These are phyloP conservation scores for Asclepias syriaca DNA, from an alignment of 257 asterid genomes.

Conservation along the genomic window DNA sequence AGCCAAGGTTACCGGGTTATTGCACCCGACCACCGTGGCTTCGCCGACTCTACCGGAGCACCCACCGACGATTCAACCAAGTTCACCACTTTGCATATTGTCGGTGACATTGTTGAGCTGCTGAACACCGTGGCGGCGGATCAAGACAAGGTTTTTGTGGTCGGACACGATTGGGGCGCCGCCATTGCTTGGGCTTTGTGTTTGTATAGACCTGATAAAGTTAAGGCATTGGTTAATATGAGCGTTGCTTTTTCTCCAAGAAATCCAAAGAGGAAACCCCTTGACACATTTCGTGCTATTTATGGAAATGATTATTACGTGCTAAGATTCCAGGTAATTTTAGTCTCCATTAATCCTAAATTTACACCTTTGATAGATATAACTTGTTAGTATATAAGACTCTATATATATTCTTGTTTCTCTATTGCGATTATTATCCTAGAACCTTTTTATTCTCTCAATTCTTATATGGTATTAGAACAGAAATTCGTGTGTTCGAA, in stretches of 20 bases:
- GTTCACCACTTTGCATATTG: conserved; percentile 57
- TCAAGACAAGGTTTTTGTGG: conserved; percentile 58
- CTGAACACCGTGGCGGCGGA: conserved; percentile 35
- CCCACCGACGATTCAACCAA: conserved; percentile 34
- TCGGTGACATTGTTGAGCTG: conserved; percentile 54
- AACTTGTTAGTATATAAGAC: too few relatives aligned
- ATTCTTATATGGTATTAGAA: too few relatives aligned
- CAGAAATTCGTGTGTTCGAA: too few relatives aligned
- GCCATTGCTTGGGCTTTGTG: conserved; percentile 62
- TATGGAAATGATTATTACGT: conserved; percentile 74
- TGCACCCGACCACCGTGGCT: conserved; percentile 90
- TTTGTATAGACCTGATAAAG: conserved; percentile 66
- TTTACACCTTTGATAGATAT: too few relatives aligned
- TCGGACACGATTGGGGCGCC: conserved; percentile 93
- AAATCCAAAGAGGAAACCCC: conserved; percentile 44
- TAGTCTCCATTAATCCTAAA: too few relatives aligned
- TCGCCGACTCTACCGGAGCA: conserved; percentile 50
- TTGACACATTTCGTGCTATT: conserved; percentile 34
- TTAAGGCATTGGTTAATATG: conserved; percentile 61
- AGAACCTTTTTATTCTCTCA: too few relatives aligned
- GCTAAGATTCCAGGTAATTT: conserved; percentile 63
- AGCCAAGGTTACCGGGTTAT: conserved; percentile 51
- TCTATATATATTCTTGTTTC: too few relatives aligned
- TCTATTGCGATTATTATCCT: too few relatives aligned
- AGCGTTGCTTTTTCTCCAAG: conserved; percentile 56